phyloP scores from a whole-genome alignment of 2,329 filamentous ascomycete genomes.

The Ceratocystis harringtonii region DNA sequence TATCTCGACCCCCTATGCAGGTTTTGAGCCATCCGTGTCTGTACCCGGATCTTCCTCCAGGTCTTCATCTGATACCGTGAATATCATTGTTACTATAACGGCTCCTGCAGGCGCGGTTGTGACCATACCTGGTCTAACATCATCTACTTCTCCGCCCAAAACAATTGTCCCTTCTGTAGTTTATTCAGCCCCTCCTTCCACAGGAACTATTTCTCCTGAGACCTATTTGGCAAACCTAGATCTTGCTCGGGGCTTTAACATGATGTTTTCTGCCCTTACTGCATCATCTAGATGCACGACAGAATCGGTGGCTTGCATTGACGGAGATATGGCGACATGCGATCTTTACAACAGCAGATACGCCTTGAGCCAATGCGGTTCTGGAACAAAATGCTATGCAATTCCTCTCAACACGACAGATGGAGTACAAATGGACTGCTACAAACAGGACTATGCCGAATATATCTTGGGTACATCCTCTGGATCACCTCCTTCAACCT shows the following conservation, averaged over 20 bases:
- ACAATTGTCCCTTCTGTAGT: slow-evolving; percentile 20
- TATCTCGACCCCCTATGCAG: neutral
- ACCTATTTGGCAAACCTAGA: slow-evolving; percentile 33
- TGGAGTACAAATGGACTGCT: slow-evolving; percentile 37
- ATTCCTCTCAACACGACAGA: slow-evolving; percentile 36
- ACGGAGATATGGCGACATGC: slow-evolving; percentile 35
- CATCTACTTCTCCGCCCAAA: neutral
- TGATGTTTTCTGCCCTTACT: slow-evolving; percentile 31
- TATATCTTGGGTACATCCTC: slow-evolving; percentile 27
- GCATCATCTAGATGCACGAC: slow-evolving; percentile 32
- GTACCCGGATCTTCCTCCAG: neutral
- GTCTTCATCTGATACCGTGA: neutral
- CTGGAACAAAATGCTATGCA: slow-evolving; percentile 33
- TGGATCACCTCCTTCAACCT: neutral
- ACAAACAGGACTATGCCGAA: slow-evolving; percentile 27
- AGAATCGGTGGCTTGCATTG: slow-evolving; percentile 38
- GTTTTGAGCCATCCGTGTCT: neutral
- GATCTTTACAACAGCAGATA: slow-evolving; percentile 27
- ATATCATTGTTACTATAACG: neutral
- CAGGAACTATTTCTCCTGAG: slow-evolving; percentile 29
- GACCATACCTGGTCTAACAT: neutral
- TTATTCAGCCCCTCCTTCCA: slow-evolving; percentile 24
- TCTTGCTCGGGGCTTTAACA: slow-evolving; percentile 33
- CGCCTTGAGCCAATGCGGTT: slow-evolving; percentile 27
- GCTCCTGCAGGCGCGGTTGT: slow-evolving; percentile 1